Base-by-base conservation (phyloP, 2,329 filamentous ascomycete genomes). In the Pezizomycotina sp. region DNA sequence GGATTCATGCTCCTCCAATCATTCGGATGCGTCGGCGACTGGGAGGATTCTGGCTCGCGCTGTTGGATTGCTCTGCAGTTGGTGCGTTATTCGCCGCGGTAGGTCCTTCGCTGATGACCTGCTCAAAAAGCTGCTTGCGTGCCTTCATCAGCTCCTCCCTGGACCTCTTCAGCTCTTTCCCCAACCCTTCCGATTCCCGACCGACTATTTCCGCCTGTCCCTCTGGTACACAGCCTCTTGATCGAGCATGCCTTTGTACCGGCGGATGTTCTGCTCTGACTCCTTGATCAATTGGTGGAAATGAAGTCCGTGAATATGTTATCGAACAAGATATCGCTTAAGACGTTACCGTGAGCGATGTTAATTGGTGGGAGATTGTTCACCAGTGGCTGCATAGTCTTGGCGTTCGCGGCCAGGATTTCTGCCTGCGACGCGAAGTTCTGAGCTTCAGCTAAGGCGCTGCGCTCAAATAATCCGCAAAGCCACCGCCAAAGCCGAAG, bases 281-380 rank as follows among this genome's bases (percentile, higher is more conserved):
- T 56, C 50, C 47, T 65, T 61, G 41, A 71, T 64, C 51, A 66
- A 60, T 8, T 65, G 57, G 42, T 65, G 64, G 50, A 68, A 66
- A 2, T 57, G 55, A 64, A 60, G 38, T 69, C 65, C 6, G 58
- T 60, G 47, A 66, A 65, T 38, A 68, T 60, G 31, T 67, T 68
- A 47, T 69, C 63, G 46, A 69, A 68, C n/a, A 69, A 56, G 2
- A 69, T 56, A 41, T 69, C 65, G 5, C 56, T 56, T 51, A 68
- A 58, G 9, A 66, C 55, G 35, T 52, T 58, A 1, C 63, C 62
- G 25, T 61, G 56, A 0, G 61, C 59, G 29, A 69, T 61, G 13
- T 52, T 52, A 13, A 66, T 56, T 0, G 50, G 35, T 1, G 53
- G 52, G 34, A 70, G 52, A 3, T 50, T 46, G 2, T 50, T 48